phyloP scores from a whole-genome alignment of 352 stramenopile species.

The Plasmopara muralis region DNA sequence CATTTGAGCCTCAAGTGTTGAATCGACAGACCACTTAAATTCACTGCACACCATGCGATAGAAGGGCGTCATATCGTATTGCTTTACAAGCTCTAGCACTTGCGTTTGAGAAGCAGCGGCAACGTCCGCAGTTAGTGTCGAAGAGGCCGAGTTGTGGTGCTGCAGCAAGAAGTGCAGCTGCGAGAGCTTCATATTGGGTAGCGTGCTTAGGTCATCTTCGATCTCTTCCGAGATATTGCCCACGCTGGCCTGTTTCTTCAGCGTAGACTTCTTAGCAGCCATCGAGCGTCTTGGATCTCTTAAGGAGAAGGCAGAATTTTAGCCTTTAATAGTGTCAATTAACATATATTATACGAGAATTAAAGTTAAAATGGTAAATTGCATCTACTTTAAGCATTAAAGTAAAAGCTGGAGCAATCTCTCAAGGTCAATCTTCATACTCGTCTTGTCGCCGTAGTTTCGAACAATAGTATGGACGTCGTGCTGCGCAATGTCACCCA shows the following conservation, averaged over 20 bases:
- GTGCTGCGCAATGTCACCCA: conserved; percentile 45
- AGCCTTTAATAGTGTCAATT: too few relatives aligned
- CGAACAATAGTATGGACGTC: conserved; percentile 65
- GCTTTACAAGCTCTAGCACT: conserved; percentile 55
- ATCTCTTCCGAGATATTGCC: conserved; percentile 86
- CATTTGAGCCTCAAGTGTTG: conserved; percentile 53
- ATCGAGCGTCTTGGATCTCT: conserved; percentile 8
- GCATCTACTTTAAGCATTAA: conserved; percentile 8
- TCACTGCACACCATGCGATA: conserved; percentile 66
- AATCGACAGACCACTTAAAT: conserved; percentile 64
- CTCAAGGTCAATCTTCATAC: conserved; percentile 53
- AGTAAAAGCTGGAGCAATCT: conserved; percentile 40
- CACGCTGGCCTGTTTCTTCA: conserved; percentile 69
- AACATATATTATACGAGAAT: too few relatives aligned
- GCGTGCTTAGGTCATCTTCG: conserved; percentile 67
- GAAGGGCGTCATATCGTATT: conserved; percentile 72
- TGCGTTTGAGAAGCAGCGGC: conserved; percentile 36
- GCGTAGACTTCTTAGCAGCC: conserved; percentile 17
- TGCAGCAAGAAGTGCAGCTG: conserved; percentile 75
- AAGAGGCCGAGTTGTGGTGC: conserved; percentile 44
- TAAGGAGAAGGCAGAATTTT: neutral
- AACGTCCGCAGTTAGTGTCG: conserved; percentile 35
- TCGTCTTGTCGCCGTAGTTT: conserved; percentile 54
- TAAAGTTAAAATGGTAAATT: too few relatives aligned
- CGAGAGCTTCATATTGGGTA: conserved; percentile 73